Evolutionary conservation across 78 protist species (phyloP).

Genomic region (Pigoraptor vietnamica): DNA sequence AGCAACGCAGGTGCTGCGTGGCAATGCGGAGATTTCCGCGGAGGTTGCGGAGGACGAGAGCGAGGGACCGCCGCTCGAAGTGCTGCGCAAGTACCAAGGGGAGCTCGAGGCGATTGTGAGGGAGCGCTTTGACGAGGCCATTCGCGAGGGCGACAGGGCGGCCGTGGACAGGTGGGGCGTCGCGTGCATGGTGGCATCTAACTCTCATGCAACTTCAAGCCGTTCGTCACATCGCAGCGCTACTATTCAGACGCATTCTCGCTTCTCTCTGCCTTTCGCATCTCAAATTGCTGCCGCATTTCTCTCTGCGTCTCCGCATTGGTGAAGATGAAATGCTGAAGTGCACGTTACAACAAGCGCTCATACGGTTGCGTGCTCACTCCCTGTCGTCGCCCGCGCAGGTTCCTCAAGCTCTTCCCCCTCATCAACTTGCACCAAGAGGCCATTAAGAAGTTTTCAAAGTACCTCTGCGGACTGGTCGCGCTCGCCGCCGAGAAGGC

Average conservation of each 20-base stretch:
- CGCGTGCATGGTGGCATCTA: too few relatives aligned
- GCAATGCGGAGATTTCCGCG: background rate
- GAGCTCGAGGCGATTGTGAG: background rate
- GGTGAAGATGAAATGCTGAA: too few relatives aligned
- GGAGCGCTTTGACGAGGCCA: background rate
- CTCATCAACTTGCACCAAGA: background rate
- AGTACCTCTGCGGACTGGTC: background rate
- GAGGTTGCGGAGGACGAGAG: background rate
- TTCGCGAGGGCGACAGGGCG: background rate
- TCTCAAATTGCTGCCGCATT: too few relatives aligned
- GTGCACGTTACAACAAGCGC: too few relatives aligned
- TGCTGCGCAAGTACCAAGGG: background rate
- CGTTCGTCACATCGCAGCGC: too few relatives aligned
- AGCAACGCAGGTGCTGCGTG: background rate
- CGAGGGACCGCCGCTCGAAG: background rate
- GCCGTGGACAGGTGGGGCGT: background rate
- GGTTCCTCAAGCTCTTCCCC: background rate
- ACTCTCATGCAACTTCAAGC: too few relatives aligned
- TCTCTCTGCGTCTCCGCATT: too few relatives aligned
- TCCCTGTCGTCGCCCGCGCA: background rate
- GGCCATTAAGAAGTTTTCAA: background rate
- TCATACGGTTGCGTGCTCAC: too few relatives aligned
- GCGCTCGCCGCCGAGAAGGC: background rate
- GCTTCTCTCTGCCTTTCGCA: too few relatives aligned
- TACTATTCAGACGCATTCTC: too few relatives aligned